Percentiles rank a stretch among this genome's conserved stretches.
These are phyloP conservation scores for Podaxis pistillaris DNA, from an alignment of 768 basidiomycete genomes.

Conservation along the genomic window DNA sequence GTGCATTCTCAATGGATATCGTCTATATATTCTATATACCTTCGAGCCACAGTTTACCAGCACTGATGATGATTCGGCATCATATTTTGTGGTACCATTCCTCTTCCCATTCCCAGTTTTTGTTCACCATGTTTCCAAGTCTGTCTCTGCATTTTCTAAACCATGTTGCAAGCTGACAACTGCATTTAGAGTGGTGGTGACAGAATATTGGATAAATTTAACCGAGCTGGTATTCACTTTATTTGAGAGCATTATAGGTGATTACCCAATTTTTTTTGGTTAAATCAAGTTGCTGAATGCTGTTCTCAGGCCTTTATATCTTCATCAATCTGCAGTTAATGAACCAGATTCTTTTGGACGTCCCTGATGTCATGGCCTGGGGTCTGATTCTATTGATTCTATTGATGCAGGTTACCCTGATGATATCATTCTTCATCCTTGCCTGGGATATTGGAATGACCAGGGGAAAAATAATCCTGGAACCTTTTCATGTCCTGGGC, in stretches of 20 bases:
- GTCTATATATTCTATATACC: too few relatives aligned
- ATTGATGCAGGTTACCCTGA: neutral
- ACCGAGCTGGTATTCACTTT: neutral
- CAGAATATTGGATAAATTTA: neutral
- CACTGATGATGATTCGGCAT: too few relatives aligned
- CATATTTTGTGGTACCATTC: too few relatives aligned
- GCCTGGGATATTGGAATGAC: neutral
- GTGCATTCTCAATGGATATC: neutral
- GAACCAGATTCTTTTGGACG: too few relatives aligned
- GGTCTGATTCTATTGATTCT: too few relatives aligned
- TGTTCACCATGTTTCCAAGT: neutral
- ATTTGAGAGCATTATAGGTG: neutral
- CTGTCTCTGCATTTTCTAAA: neutral
- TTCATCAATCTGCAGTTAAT: too few relatives aligned
- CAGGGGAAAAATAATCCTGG: neutral
- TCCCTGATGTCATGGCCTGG: too few relatives aligned
- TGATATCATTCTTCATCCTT: neutral
- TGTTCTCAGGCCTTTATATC: neutral
- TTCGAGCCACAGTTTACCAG: too few relatives aligned
- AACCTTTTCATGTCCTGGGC: neutral
- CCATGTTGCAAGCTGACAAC: neutral
- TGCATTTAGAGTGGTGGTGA: neutral
- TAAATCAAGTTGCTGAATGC: neutral
- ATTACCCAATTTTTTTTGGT: neutral
- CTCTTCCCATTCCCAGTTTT: neutral